Evolutionary conservation across 2,329 filamentous ascomycete genomes (phyloP), one percentile per base, ranked within the genome.

Genomic region (Fusarium sulawesiense): DNA sequence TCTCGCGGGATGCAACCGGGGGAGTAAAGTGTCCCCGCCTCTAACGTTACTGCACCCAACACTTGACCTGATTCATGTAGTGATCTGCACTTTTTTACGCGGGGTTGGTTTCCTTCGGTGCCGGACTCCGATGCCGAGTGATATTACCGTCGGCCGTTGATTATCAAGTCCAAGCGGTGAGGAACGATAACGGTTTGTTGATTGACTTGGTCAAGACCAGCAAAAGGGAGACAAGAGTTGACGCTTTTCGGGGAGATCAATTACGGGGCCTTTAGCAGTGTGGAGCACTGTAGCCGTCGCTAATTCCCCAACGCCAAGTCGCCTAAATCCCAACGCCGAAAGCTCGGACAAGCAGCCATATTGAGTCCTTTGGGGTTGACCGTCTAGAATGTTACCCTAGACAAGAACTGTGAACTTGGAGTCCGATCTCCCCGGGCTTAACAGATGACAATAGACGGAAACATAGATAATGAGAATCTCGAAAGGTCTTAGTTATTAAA

Each of bases 11-110:
- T 41, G 41, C 37, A 42, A 27, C 49, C 49, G 32, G 56, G 34
- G 21, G 34, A 37, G 40, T 34, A 47, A 56, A 30, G 12, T 59
- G 55, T 68, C 68, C 51, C 68, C 68, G 64, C 68, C 65, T 60
- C 20, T 30, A 29, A 29, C 27, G 27, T 29, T 29, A n/a, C 44
- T 20, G 13, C 56, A 66, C 53, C 51, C 37, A 55, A 42, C 34
- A 30, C 34, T 42, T 32, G 23, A 25, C 51, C 53, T 40, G 23
- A 55, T 45, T 25, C n/a, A 29, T 44, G 57, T 18, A 45, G n/a
- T n/a, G 64, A 66, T 66, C 64, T 64, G 34, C 65, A 42, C 50
- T 12, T 37, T 58, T 55, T 18, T 25, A 41, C 53, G 47, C 34
- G 47, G 59, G 60, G 59, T 60, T 46, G 48, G 10, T 34, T 18